Conservation (phyloP, 2,329 filamentous ascomycete genomes). For the Hypoxylon sp. region DNA sequence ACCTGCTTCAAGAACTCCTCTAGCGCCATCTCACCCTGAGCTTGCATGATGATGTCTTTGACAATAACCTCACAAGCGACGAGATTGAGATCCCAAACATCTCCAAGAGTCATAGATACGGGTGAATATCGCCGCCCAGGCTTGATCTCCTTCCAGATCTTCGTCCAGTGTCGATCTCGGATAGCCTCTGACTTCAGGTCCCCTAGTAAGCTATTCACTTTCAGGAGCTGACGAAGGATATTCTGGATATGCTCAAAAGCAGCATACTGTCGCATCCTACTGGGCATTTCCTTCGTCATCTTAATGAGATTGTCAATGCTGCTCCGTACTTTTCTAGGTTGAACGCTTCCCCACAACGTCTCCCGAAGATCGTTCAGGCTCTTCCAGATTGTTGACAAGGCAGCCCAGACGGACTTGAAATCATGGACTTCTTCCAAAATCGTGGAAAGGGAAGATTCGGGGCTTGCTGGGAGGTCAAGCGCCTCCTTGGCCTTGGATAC, state of each 20-base stretch:
- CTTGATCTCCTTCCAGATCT: slow-evolving; percentile 96
- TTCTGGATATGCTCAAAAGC: slow-evolving; percentile 99
- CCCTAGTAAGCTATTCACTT: slow-evolving; percentile 87
- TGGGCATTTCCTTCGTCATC: slow-evolving; percentile 99
- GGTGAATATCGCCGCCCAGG: slow-evolving; percentile 94
- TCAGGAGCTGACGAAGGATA: slow-evolving; percentile 87
- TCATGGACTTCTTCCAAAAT: slow-evolving; percentile 97
- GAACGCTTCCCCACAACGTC: slow-evolving; percentile 92
- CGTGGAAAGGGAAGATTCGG: slow-evolving; percentile 83
- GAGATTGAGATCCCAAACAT: slow-evolving; percentile 97
- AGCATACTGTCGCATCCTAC: slow-evolving; percentile 98
- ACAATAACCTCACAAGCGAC: slow-evolving; percentile 88
- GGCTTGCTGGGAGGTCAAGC: slow-evolving; percentile 84
- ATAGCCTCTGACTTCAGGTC: slow-evolving; percentile 98
- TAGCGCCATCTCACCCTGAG: slow-evolving; percentile 96
- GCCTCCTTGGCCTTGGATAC: slow-evolving; percentile 97
- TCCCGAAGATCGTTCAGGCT: slow-evolving; percentile 94
- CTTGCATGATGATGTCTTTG: slow-evolving; percentile 92
- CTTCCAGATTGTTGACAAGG: slow-evolving; percentile 94
- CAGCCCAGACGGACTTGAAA: slow-evolving; percentile 98
- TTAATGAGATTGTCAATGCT: slow-evolving; percentile 93
- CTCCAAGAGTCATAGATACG: slow-evolving; percentile 94
- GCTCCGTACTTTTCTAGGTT: slow-evolving; percentile 90
- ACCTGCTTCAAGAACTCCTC: slow-evolving; percentile 98
- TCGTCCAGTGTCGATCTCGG: slow-evolving; percentile 95